phyloP scores from a whole-genome alignment of 2,329 filamentous ascomycete species.

The Didymella glomerata region DNA sequence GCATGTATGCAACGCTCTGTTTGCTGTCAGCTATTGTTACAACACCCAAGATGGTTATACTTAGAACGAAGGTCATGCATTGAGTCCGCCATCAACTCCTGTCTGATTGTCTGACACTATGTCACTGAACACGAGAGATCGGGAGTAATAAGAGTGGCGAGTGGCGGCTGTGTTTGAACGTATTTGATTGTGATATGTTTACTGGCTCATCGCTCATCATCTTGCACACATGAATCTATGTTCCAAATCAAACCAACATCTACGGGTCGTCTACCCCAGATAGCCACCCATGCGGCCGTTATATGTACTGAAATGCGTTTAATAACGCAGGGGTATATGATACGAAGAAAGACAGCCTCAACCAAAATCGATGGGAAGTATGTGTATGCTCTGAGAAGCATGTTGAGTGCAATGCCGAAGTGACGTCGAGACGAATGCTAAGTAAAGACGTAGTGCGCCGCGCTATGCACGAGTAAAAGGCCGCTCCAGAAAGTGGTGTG shows the following conservation, averaged over 20 bases:
- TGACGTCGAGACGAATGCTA: background rate
- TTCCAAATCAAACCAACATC: constrained; percentile 12
- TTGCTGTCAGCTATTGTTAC: too few species aligned
- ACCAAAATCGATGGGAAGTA: too few species aligned
- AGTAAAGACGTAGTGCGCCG: constrained; percentile 9
- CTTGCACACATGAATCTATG: constrained; percentile 4
- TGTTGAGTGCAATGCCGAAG: background rate
- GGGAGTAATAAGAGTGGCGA: too few species aligned
- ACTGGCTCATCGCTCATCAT: constrained; percentile 15
- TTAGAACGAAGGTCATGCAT: too few species aligned
- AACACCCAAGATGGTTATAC: too few species aligned
- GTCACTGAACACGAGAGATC: too few species aligned
- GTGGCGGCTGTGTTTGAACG: background rate
- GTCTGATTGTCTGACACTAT: too few species aligned
- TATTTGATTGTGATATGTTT: constrained; percentile 1
- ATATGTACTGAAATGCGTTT: constrained; percentile 16
- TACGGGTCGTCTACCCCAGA: background rate
- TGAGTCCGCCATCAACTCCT: too few species aligned
- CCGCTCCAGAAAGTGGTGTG: constrained; percentile 1
- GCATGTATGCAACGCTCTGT: too few species aligned
- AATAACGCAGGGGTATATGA: constrained; percentile 18
- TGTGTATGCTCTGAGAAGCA: background rate
- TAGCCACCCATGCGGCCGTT: constrained; percentile 11
- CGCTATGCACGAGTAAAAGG: constrained; percentile 19
- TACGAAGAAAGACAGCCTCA: constrained; percentile 2